Evolutionary conservation across 768 basidiomycete species (phyloP).

Genomic region (Cubamyces sp.): DNA sequence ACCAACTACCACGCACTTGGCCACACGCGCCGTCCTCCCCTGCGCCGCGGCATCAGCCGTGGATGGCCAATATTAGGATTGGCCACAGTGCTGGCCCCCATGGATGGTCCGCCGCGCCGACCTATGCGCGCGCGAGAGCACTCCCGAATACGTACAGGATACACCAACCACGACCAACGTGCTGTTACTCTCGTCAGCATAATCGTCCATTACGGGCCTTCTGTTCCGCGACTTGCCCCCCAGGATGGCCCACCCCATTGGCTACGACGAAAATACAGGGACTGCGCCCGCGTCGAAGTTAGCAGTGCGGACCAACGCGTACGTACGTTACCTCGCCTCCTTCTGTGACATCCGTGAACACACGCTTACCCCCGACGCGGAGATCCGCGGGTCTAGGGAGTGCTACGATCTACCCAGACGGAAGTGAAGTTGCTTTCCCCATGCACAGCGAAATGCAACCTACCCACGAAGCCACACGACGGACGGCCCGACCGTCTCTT

Average conservation of each 20-base stretch:
- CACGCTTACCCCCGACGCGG: conserved; percentile 1
- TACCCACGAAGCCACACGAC: background rate
- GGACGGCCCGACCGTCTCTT: background rate
- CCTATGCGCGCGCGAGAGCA: background rate
- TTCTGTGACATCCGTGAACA: conserved; percentile 1
- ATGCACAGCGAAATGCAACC: conserved; percentile 3
- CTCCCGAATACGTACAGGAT: too few species aligned
- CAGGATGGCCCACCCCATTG: background rate
- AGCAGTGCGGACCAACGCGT: background rate
- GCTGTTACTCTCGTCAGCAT: too few species aligned
- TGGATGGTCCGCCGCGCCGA: too few species aligned
- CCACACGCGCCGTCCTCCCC: background rate
- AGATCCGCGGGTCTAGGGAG: conserved; percentile 6
- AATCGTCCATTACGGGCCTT: background rate
- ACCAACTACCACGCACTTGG: background rate
- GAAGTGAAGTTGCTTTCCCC: background rate
- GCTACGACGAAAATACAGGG: conserved; percentile 6
- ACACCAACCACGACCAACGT: too few species aligned
- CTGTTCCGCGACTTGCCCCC: background rate
- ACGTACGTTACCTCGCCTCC: background rate
- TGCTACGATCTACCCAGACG: background rate
- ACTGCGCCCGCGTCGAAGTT: conserved; percentile 1
- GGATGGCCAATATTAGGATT: too few species aligned
- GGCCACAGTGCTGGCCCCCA: background rate
- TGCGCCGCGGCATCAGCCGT: too few species aligned